Percentiles rank a stretch among this genome's conserved stretches.
phyloP scores from a whole-genome alignment of 2,329 filamentous ascomycete genomes.

The Calonectria honghensis region DNA sequence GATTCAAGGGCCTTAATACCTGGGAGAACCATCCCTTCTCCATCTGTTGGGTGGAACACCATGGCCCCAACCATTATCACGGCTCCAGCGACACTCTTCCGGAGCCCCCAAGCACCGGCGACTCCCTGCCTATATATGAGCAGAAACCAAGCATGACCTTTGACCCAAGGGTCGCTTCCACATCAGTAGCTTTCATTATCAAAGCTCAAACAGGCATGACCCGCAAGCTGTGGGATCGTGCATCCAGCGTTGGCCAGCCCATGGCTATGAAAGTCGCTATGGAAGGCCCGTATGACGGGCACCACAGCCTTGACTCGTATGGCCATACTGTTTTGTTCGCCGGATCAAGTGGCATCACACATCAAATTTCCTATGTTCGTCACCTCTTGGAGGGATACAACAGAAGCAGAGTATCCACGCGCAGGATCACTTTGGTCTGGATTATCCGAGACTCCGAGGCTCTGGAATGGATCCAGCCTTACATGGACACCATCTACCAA shows the following conservation, averaged over 20 bases:
- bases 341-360: constrained; percentile 95
- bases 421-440: constrained; percentile 91
- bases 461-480: constrained; percentile 94
- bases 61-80: not conserved
- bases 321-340: constrained; percentile 94
- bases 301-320: constrained; percentile 92
- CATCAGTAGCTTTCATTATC: constrained; percentile 86
- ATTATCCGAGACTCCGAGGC: constrained; percentile 92
- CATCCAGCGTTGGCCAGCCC: constrained; percentile 67
- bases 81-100: not conserved
- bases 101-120: constrained; percentile 54
- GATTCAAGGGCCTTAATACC: constrained; percentile 78
- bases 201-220: constrained; percentile 93
- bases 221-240: constrained; percentile 84
- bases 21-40: constrained; percentile 89
- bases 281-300: constrained; percentile 92
- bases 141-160: constrained; percentile 58
- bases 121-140: constrained; percentile 63
- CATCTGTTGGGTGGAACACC: constrained; percentile 82
- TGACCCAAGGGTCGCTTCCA: constrained; percentile 63
- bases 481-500: constrained; percentile 83
- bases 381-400: constrained; percentile 83
- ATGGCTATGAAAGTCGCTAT: constrained; percentile 82
- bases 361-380: constrained; percentile 91
- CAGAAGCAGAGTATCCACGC: constrained; percentile 84